Percentiles rank a stretch among this genome's conserved stretches.
These are phyloP conservation scores for Chlorella sp. DNA, from an alignment of 139 green algal genomes.

Conservation along the genomic window DNA sequence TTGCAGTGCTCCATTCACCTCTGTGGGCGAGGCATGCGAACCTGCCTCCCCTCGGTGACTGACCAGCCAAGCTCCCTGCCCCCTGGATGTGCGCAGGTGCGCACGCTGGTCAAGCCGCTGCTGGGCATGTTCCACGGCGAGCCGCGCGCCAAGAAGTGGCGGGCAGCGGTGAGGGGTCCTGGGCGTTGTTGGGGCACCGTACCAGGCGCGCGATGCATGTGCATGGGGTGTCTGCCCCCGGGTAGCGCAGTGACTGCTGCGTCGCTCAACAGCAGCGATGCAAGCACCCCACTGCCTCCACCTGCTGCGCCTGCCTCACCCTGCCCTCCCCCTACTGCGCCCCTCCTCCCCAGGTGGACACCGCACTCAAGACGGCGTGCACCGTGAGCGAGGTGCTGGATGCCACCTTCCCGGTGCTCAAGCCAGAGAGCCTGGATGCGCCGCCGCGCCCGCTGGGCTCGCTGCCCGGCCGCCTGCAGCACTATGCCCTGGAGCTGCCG, in stretches of 20 bases:
- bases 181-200: background rate
- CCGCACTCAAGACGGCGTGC: constrained; percentile 8
- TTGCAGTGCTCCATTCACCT: no score
- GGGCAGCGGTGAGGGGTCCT: constrained; percentile 19
- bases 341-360: constrained; percentile 35
- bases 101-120: constrained; percentile 80
- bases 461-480: constrained; percentile 6
- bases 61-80: no score
- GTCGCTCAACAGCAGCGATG: no score
- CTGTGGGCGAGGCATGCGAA: no score
- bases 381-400: constrained; percentile 47
- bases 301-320: no score
- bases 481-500: constrained; percentile 30
- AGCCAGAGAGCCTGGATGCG: constrained; percentile 62
- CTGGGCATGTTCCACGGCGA: constrained; percentile 89
- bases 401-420: constrained; percentile 51
- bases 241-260: no score
- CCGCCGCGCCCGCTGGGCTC: constrained; percentile 35
- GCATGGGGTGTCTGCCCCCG: no score
- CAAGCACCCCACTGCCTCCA: background rate
- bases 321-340: background rate
- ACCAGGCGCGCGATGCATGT: no score
- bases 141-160: constrained; percentile 65
- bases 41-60: no score
- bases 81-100: no score